Base-by-base conservation (phyloP, 805 yeast species). In the Hanseniaspora thailandica region DNA sequence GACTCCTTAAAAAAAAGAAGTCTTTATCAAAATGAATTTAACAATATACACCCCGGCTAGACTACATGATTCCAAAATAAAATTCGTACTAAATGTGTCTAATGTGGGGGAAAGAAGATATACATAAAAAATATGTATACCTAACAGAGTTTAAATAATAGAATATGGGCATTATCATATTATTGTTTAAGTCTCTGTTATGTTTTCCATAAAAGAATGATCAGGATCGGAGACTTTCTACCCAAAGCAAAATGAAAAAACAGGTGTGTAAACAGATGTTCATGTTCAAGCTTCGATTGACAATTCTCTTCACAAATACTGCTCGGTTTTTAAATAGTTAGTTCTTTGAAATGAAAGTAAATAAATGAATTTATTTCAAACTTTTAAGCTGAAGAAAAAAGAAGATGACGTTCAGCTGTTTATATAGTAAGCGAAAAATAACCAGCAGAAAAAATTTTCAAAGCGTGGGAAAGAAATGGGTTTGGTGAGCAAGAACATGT, bases 211-310 rank as follows among this genome's bases (percentile, higher is more conserved):
- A 71, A 69, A 50, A 50, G 54, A 66, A 57, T 60, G 55, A 56
- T 43, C 66, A 47, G 69, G 84, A 84, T 84, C 78, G 88, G 87
- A 82, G 88, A 82, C 88, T 82, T 82, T 82, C 87, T 43, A 59
- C 88, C 88, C 86, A 76, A 81, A 80, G 84, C 84, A 66, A 66
- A 59, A 22, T 17, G 10, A n/a, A n/a, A 55, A 49, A 13, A 17
- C 38, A 57, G 71, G 79, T 75, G 19, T 5, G 30, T 38, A 26
- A 28, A 31, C 30, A 35, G 17, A 10, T 20, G 17, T 43, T 35
- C 26, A 43, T 78, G 58, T 72, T 86, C 66, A 67, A 68, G 81
- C 86, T 81, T 81, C 81, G 86, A 76, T 66, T 56, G 80, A 80
- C 85, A 81, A 81, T 78, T 81, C 86, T 81, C 81, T 13, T 15